Base-by-base conservation (phyloP, 148 eudicot genomes). In the Gaultheria prostrata region DNA sequence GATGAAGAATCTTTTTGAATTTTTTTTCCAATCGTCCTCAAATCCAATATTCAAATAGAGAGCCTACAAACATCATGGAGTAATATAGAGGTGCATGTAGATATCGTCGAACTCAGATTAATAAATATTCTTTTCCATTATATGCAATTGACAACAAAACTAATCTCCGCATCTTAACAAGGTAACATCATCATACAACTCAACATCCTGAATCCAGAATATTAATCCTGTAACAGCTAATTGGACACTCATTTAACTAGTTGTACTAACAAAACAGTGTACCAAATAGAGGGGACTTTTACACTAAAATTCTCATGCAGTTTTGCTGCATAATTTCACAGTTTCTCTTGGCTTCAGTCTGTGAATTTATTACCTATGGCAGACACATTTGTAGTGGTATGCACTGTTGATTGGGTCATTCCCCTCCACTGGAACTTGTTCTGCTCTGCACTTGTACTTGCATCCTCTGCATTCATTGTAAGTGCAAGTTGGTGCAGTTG, bases 401-500 rank as follows among this genome's bases (percentile, higher is more conserved):
- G 98, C 86, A 57, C 98, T 95, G 79, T 94, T 88, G 35, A 94
- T 87, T 1, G 98, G 98, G 85, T 95, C 98, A 59, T 95, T 95
- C 50, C 98, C 97, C 76, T 95, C 98, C 4, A 95, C 98, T 0
- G 98, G 98, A 83, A 95, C 91, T 84, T 95, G 98, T 87, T 94
- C 97, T 49, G 98, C 98, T 82, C 92, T 93, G 77, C 98, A 95
- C 82, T 89, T 92, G 87, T 88, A 91, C 89, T 85, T 93, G 89
- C 98, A 95, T 33, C 97, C 97, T 86, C 92, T 87, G 92, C 98
- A 95, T 84, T 95, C 98, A 32, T 95, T 95, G 84, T 94, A 94
- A 24, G 98, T 95, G 90, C 98, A 95, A 0, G 88, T 94, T 18
- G 98, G 98, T 8, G 93, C 94, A 4, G 92, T 94, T 4, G 98